phyloP scores from a whole-genome alignment of 129 eudicot species.

The Chrysanthemum makinoi region DNA sequence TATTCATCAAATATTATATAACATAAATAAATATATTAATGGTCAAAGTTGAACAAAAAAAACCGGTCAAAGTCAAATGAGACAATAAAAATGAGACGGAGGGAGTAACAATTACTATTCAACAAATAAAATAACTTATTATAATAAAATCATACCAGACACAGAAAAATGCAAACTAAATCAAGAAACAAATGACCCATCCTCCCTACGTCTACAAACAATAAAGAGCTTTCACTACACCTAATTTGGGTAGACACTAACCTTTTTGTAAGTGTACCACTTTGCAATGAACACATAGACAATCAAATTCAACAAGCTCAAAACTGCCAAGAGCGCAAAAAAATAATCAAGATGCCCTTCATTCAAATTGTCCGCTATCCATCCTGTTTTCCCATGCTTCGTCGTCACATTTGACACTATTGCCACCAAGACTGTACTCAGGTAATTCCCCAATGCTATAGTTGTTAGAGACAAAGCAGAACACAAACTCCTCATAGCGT shows the following conservation, averaged over 20 bases:
- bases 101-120: too few relatives aligned
- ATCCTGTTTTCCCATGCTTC: constrained; percentile 47
- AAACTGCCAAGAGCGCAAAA: constrained; percentile 45
- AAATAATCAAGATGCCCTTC: constrained; percentile 71
- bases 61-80: too few relatives aligned
- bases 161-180: neutral
- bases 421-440: constrained; percentile 49
- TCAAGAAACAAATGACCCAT: constrained; percentile 14
- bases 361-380: constrained; percentile 72
- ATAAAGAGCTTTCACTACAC: neutral
- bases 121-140: too few relatives aligned
- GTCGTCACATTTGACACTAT: constrained; percentile 48
- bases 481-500: constrained; percentile 70
- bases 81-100: too few relatives aligned
- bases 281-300: constrained; percentile 55
- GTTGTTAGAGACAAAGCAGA: constrained; percentile 64
- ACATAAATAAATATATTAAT: too few relatives aligned
- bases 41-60: too few relatives aligned
- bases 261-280: constrained; percentile 69
- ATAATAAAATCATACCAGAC: too few relatives aligned
- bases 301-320: constrained; percentile 52
- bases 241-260: constrained; percentile 14
- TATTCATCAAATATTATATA: too few relatives aligned
- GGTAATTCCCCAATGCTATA: constrained; percentile 48
- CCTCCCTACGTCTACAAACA: constrained; percentile 14